Evolutionary conservation across 192 early-diverging fungal genomes (phyloP).

Genomic region (Glomus cerebriforme): DNA sequence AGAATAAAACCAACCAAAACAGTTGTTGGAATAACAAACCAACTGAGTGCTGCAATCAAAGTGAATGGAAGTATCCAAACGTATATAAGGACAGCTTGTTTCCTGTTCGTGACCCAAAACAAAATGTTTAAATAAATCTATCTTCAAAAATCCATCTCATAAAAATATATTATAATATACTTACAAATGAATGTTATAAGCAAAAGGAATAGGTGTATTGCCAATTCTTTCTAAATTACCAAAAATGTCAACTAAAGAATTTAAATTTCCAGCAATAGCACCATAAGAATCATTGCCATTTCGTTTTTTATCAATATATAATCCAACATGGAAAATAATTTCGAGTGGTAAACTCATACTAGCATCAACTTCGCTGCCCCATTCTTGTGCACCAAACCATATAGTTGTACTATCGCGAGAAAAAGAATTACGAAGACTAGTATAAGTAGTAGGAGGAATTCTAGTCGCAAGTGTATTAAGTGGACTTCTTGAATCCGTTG

Average conservation of each 20-base stretch:
- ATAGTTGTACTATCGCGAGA: not conserved
- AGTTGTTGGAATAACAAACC: slow-evolving; percentile 59
- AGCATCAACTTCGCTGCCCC: slow-evolving; percentile 46
- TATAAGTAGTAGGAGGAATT: not conserved
- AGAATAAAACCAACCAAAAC: slow-evolving; percentile 66
- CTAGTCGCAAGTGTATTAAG: slow-evolving; percentile 7
- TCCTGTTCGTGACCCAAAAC: slow-evolving; percentile 35
- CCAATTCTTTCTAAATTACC: slow-evolving; percentile 71
- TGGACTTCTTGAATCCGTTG: not conserved
- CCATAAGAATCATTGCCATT: slow-evolving; percentile 40
- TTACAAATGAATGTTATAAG: slow-evolving; percentile 71
- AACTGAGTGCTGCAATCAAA: slow-evolving; percentile 46
- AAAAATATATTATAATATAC: slow-evolving; percentile 2
- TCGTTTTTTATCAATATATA: slow-evolving; percentile 47
- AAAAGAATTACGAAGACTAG: not conserved
- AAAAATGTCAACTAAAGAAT: slow-evolving; percentile 58
- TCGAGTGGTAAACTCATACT: slow-evolving; percentile 56
- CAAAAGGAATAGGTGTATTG: slow-evolving; percentile 67
- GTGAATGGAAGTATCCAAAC: slow-evolving; percentile 66
- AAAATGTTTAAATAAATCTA: not conserved
- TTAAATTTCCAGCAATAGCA: slow-evolving; percentile 42
- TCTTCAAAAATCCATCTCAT: not conserved
- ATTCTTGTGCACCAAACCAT: slow-evolving; percentile 30
- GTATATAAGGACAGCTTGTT: slow-evolving; percentile 66
- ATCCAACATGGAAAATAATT: slow-evolving; percentile 48